Evolutionary conservation across 306 rosid species (phyloP).

Genomic region (Dicorynia guianensis): DNA sequence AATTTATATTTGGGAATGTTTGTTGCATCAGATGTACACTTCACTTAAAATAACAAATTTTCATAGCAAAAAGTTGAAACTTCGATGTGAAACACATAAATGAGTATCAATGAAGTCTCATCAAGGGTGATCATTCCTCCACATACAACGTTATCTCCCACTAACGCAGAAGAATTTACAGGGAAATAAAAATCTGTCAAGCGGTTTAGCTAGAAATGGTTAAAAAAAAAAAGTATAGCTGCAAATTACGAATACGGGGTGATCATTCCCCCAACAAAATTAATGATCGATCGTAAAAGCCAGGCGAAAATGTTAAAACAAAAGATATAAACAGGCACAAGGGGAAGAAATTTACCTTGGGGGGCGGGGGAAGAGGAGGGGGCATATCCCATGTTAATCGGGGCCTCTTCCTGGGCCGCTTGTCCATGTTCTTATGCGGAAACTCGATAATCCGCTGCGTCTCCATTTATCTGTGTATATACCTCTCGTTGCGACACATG

Average conservation of each 20-base stretch:
- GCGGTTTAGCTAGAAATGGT: background rate
- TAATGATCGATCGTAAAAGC: background rate
- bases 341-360: slow-evolving; percentile 51
- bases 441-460: slow-evolving; percentile 76
- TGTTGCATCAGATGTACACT: background rate
- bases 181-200: background rate
- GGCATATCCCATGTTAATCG: slow-evolving; percentile 84
- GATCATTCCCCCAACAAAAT: too few relatives aligned
- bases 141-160: background rate
- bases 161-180: background rate
- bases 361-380: slow-evolving; percentile 66
- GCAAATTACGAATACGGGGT: background rate
- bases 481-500: slow-evolving; percentile 13
- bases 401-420: slow-evolving; percentile 78
- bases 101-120: background rate
- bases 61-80: background rate
- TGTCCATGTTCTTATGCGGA: slow-evolving; percentile 76
- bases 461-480: slow-evolving; percentile 60
- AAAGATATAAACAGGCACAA: background rate
- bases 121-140: background rate
- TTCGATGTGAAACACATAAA: background rate
- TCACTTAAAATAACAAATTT: background rate
- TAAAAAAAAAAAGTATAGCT: background rate
- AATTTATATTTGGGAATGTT: background rate
- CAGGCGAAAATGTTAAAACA: background rate